Evolutionary conservation across 208 protist genomes (phyloP).

Genomic region (Angomonas deanei): DNA sequence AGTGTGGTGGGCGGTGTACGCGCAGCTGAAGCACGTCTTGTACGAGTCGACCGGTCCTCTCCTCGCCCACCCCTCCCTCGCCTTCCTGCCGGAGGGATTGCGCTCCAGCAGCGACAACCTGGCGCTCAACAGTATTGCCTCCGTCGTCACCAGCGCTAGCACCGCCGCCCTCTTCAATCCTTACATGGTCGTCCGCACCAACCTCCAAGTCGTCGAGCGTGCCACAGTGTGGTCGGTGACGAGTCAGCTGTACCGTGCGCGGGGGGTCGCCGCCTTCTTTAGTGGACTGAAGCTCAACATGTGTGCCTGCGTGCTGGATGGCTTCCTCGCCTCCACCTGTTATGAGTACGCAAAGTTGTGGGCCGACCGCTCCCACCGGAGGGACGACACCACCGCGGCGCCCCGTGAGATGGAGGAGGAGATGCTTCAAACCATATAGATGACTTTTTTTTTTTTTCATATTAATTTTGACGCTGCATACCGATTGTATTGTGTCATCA

Average conservation of each 20-base stretch:
- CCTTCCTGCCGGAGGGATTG: slow-evolving; percentile 27
- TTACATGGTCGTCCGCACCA: slow-evolving; percentile 76
- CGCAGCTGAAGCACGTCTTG: slow-evolving; percentile 34
- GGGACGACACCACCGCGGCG: background rate
- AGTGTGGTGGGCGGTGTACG: slow-evolving; percentile 78
- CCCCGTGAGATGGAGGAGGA: background rate
- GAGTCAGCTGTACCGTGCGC: slow-evolving; percentile 36
- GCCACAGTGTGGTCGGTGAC: slow-evolving; percentile 47
- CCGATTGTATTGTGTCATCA: no score
- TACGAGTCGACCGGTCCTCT: slow-evolving; percentile 32
- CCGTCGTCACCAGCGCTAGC: slow-evolving; percentile 48
- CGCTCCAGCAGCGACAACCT: slow-evolving; percentile 66
- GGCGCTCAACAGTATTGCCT: slow-evolving; percentile 54
- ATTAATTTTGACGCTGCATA: no score
- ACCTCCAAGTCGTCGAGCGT: slow-evolving; percentile 67
- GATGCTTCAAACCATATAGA: slow-evolving; percentile 1
- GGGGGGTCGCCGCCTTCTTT: slow-evolving; percentile 65
- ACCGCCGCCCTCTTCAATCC: slow-evolving; percentile 83
- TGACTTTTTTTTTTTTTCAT: background rate
- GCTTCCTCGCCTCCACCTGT: slow-evolving; percentile 60
- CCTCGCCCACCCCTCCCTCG: slow-evolving; percentile 13
- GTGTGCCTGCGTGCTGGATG: slow-evolving; percentile 65
- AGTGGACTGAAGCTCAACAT: slow-evolving; percentile 62
- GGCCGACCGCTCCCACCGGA: slow-evolving; percentile 35
- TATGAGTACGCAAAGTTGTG: slow-evolving; percentile 88